These are phyloP conservation scores for Pseudohyphozyma bogoriensis DNA, from an alignment of 768 basidiomycete genomes.

Conservation along the genomic window DNA sequence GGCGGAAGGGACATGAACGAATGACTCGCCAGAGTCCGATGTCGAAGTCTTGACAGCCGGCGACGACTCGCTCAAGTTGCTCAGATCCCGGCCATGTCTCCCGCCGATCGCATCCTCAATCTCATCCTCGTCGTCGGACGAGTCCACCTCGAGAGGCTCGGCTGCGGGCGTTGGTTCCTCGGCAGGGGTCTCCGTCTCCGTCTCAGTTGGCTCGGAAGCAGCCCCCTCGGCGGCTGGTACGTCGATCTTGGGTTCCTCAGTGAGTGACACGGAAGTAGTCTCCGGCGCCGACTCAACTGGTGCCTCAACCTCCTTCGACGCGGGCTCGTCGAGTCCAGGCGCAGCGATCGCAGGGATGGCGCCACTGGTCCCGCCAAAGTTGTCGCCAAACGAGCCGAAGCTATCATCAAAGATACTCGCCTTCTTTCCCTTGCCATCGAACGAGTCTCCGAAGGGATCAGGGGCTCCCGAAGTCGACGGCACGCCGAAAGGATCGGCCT, in stretches of 20 bases:
- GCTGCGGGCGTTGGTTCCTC: neutral
- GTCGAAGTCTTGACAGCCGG: neutral
- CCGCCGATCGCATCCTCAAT: neutral
- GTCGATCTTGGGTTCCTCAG: too few species aligned
- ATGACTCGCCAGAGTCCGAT: slow-evolving; percentile 22
- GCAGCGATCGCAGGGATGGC: neutral
- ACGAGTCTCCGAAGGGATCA: slow-evolving; percentile 8
- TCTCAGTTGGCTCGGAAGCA: too few species aligned
- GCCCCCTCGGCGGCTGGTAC: too few species aligned
- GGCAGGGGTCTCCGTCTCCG: neutral
- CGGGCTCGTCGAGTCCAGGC: neutral
- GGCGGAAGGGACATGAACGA: slow-evolving; percentile 15
- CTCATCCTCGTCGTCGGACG: slow-evolving; percentile 46
- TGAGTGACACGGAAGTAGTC: too few species aligned
- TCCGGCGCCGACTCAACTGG: too few species aligned
- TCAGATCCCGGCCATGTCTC: neutral
- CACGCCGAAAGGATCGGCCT: slow-evolving; percentile 14
- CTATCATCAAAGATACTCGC: too few species aligned
- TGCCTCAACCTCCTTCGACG: too few species aligned
- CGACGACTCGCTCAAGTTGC: neutral
- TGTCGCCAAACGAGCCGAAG: slow-evolving; percentile 23
- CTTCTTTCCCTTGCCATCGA: too few species aligned
- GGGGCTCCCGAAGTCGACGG: neutral
- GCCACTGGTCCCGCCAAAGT: too few species aligned
- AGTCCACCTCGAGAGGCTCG: slow-evolving; percentile 22